These are phyloP conservation scores for Epichloe gansuensis DNA, from an alignment of 2,329 filamentous ascomycete species.

Conservation along the genomic window DNA sequence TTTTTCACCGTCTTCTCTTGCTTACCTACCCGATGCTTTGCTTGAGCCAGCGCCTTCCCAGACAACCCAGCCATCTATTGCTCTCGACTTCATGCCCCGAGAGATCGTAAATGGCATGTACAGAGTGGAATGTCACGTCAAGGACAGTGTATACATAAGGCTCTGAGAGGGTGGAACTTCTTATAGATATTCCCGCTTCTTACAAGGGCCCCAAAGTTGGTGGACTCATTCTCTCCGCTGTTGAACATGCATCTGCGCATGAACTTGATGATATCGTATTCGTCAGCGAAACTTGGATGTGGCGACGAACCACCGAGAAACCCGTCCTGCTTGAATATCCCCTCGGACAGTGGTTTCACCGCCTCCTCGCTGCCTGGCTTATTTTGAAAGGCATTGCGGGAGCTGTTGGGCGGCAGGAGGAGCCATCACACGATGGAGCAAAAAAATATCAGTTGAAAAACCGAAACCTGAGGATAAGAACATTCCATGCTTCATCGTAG, in stretches of 20 bases:
- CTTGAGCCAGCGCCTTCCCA: too few species aligned
- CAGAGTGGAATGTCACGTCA: slow-evolving; percentile 14
- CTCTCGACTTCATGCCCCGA: too few species aligned
- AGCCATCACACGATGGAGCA: too few species aligned
- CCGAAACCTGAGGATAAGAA: too few species aligned
- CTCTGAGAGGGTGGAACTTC: slow-evolving; percentile 18
- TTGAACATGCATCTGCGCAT: slow-evolving; percentile 4
- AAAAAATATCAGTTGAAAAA: too few species aligned
- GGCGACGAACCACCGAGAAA: slow-evolving; percentile 19
- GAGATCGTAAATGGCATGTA: slow-evolving; percentile 9
- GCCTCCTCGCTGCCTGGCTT: slow-evolving; percentile 16
- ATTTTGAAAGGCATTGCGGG: slow-evolving; percentile 13
- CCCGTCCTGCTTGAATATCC: slow-evolving; percentile 18
- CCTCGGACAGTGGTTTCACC: slow-evolving; percentile 19
- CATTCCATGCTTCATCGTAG: too few species aligned
- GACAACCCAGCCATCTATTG: too few species aligned
- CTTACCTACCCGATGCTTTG: too few species aligned
- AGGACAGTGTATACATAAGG: neutral
- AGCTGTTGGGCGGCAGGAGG: slow-evolving; percentile 1
- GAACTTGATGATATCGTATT: slow-evolving; percentile 12
- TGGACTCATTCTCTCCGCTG: slow-evolving; percentile 14
- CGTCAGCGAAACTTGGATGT: slow-evolving; percentile 28
- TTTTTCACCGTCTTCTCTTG: too few species aligned
- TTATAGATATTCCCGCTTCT: slow-evolving; percentile 13
- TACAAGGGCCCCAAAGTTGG: slow-evolving; percentile 13